These are phyloP conservation scores for Fragaria nilgerrensis DNA, from an alignment of 306 rosid genomes.

Conservation along the genomic window DNA sequence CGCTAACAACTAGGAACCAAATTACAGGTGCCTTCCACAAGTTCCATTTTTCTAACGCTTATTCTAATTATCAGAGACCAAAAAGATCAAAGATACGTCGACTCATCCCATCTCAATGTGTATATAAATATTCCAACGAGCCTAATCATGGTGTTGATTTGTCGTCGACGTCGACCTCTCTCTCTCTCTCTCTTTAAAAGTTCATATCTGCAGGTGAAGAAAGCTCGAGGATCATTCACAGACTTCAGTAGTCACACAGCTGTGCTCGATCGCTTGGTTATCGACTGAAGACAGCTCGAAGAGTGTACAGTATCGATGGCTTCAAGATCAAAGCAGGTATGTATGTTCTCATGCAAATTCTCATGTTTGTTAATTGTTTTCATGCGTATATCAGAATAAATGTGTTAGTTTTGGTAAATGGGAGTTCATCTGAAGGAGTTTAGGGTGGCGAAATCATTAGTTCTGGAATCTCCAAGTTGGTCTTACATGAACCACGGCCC, in stretches of 20 bases:
- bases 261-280: neutral
- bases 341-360: neutral
- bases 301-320: neutral
- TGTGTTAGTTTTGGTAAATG: neutral
- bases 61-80: neutral
- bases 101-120: neutral
- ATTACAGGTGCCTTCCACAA: conserved; percentile 12
- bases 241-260: neutral
- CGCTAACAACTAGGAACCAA: conserved; percentile 19
- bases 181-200: neutral
- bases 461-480: neutral
- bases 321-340: neutral
- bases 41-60: neutral
- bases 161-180: neutral
- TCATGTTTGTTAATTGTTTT: neutral
- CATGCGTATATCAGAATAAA: neutral
- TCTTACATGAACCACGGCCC: neutral
- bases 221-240: neutral
- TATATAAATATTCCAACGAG: neutral
- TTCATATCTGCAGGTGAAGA: neutral
- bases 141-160: conserved; percentile 3
- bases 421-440: neutral
- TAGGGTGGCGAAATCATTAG: neutral
- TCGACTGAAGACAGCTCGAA: neutral
- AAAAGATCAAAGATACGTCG: conserved; percentile 1